phyloP scores from a whole-genome alignment of 495 filamentous ascomycete genomes.

The Lophiostoma macrostomum region DNA sequence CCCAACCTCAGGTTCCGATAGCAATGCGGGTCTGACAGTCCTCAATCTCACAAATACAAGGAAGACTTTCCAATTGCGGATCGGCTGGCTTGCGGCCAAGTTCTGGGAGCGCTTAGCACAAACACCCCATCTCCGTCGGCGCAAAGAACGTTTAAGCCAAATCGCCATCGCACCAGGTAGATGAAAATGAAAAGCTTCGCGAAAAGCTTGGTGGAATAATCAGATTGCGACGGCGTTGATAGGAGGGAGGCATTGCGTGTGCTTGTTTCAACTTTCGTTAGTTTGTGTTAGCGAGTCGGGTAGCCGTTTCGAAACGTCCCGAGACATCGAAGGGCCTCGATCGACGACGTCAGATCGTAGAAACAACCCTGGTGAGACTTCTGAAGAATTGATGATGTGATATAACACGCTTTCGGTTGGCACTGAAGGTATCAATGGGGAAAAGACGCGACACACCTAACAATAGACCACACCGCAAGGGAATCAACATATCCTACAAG shows the following conservation, averaged over 20 bases:
- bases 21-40: constrained; percentile 1
- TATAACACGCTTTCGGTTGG: too few relatives aligned
- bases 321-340: constrained; percentile 2
- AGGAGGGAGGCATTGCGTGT: background rate
- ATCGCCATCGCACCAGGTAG: constrained; percentile 8
- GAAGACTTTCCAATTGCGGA: too few relatives aligned
- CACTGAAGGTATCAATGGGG: too few relatives aligned
- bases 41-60: constrained; percentile 4
- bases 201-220: background rate
- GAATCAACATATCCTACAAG: too few relatives aligned
- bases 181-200: constrained; percentile 4
- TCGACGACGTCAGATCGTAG: too few relatives aligned
- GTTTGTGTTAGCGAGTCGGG: constrained; percentile 1
- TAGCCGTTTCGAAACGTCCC: constrained; percentile 12
- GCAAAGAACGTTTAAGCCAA: background rate
- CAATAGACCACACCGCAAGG: too few relatives aligned
- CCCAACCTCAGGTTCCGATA: background rate
- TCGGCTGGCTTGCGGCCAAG: too few relatives aligned
- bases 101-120: background rate
- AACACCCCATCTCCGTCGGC: background rate
- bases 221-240: constrained; percentile 6
- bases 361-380: too few relatives aligned
- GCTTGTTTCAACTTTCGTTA: constrained; percentile 3
- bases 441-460: too few relatives aligned
- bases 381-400: too few relatives aligned